Percentiles rank a stretch among this genome's conserved stretches.
Conservation (phyloP, 2,329 filamentous ascomycete species). For the Nakataea oryzae region DNA sequence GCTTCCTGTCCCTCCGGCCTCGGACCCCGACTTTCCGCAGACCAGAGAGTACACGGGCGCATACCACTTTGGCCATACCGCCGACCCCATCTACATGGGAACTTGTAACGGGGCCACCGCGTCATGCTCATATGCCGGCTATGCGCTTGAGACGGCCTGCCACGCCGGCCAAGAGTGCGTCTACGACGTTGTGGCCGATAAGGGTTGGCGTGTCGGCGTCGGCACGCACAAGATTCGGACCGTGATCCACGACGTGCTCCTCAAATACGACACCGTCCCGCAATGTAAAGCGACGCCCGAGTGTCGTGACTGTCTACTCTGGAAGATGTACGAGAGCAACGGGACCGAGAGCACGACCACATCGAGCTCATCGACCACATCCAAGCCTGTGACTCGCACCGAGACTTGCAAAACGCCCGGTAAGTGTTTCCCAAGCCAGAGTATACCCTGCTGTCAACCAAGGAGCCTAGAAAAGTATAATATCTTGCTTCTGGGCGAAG, state of each 20-base stretch:
- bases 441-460: not conserved
- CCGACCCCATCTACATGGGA: conserved; percentile 87
- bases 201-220: conserved; percentile 85
- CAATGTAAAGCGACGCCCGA: conserved; percentile 65
- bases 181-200: conserved; percentile 85
- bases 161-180: conserved; percentile 81
- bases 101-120: conserved; percentile 86
- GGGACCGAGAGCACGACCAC: conserved; percentile 67
- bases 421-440: not conserved
- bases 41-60: conserved; percentile 62
- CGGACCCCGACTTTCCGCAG: conserved; percentile 61
- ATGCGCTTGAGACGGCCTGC: conserved; percentile 87
- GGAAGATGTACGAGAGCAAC: conserved; percentile 94
- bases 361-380: conserved; percentile 44
- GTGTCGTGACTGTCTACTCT: conserved; percentile 82
- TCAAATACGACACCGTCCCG: conserved; percentile 72
- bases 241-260: conserved; percentile 80
- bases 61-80: conserved; percentile 90
- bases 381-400: conserved; percentile 60
- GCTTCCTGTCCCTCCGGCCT: conserved; percentile 72
- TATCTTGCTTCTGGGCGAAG: too few species aligned
- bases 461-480: too few species aligned
- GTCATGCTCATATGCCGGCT: conserved; percentile 82
- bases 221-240: conserved; percentile 83
- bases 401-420: conserved; percentile 76